Percentiles rank a stretch among this genome's conserved stretches.
Evolutionary conservation across 345 rosid genomes (phyloP).

Genomic region (Eutrema yunnanense): DNA sequence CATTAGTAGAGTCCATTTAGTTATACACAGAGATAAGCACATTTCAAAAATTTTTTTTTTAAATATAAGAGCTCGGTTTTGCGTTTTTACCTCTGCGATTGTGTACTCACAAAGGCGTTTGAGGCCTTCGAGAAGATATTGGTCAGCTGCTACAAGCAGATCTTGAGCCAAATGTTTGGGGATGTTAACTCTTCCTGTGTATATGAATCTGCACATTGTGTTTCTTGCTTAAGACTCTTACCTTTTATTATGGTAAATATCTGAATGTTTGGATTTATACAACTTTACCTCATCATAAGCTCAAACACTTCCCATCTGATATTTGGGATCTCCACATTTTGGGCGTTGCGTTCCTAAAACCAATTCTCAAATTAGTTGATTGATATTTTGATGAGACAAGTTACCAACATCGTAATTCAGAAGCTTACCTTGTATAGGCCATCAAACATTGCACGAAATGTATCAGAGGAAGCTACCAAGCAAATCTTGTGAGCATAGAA

Average conservation of each 20-base stretch:
- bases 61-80: neutral
- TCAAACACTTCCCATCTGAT: constrained; percentile 73
- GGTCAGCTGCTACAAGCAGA: constrained; percentile 79
- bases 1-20: neutral
- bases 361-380: constrained; percentile 3
- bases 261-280: neutral
- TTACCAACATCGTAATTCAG: neutral
- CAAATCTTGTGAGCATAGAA: constrained; percentile 73
- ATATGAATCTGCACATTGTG: constrained; percentile 49
- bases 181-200: constrained; percentile 57
- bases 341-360: constrained; percentile 61
- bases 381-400: neutral
- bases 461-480: constrained; percentile 75
- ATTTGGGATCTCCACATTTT: constrained; percentile 72
- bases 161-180: constrained; percentile 50
- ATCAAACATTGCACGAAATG: constrained; percentile 80
- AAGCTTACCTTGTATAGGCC: constrained; percentile 62
- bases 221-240: neutral
- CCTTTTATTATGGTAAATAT: neutral
- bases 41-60: too few relatives aligned
- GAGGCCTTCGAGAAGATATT: constrained; percentile 67
- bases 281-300: constrained; percentile 61
- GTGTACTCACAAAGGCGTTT: constrained; percentile 64
- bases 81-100: constrained; percentile 53
- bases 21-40: neutral